Evolutionary conservation across 768 basidiomycete species (phyloP).

Genomic region (Calvatia gigantea): DNA sequence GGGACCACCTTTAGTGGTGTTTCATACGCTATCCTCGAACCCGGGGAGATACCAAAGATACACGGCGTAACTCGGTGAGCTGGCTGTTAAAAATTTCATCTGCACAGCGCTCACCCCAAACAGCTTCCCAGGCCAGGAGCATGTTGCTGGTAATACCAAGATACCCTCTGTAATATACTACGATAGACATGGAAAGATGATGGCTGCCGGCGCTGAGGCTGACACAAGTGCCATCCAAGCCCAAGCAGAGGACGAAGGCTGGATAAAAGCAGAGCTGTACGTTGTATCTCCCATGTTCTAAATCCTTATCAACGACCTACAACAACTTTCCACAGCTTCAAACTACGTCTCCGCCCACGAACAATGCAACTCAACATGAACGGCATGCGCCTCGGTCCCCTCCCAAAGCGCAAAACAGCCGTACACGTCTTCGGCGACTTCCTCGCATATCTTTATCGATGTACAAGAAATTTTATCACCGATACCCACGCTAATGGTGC

Average conservation of each 20-base stretch:
- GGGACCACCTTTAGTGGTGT: conserved; percentile 84
- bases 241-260: conserved; percentile 72
- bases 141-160: conserved; percentile 82
- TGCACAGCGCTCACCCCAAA: conserved; percentile 10
- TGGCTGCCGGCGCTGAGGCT: conserved; percentile 75
- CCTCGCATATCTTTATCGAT: conserved; percentile 67
- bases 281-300: conserved; percentile 22
- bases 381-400: conserved; percentile 69
- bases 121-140: conserved; percentile 83
- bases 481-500: conserved; percentile 82
- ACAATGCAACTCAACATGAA: conserved; percentile 83
- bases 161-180: conserved; percentile 79
- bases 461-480: conserved; percentile 71
- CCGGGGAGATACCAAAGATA: conserved; percentile 78
- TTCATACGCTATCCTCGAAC: conserved; percentile 80
- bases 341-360: conserved; percentile 72
- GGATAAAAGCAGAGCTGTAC: conserved; percentile 75
- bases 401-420: conserved; percentile 64
- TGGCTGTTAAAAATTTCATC: neutral
- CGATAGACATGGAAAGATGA: conserved; percentile 59
- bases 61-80: conserved; percentile 73
- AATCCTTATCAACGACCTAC: conserved; percentile 2
- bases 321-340: conserved; percentile 49
- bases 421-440: conserved; percentile 81
- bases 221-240: conserved; percentile 55